These are phyloP conservation scores for Fusarium coffeatum DNA, from an alignment of 2,329 filamentous ascomycete species.

Conservation along the genomic window DNA sequence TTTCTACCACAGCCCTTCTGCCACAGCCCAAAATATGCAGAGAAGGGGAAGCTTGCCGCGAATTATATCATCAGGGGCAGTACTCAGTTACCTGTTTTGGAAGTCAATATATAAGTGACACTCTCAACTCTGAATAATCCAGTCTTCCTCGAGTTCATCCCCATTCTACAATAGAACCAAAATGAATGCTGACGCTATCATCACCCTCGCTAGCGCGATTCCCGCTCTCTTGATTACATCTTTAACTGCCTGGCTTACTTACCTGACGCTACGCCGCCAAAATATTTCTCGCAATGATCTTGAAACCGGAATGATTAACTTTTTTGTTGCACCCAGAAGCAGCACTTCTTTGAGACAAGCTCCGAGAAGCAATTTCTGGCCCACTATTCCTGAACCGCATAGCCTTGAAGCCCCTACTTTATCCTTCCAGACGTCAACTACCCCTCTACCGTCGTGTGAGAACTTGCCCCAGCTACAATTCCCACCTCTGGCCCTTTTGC, in stretches of 20 bases:
- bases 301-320: not conserved
- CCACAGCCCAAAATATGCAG: too few relatives aligned
- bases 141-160: not conserved
- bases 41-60: too few relatives aligned
- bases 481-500: not conserved
- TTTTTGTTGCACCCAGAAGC: too few relatives aligned
- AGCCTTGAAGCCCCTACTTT: too few relatives aligned
- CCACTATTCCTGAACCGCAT: fast-evolving
- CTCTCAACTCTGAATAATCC: not conserved
- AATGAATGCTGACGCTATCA: not conserved
- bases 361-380: too few relatives aligned
- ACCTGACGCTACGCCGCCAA: not conserved
- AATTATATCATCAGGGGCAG: too few relatives aligned
- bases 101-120: too few relatives aligned
- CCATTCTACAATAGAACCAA: not conserved
- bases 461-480: not conserved
- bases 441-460: fast-evolving
- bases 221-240: not conserved
- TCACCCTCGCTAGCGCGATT: not conserved
- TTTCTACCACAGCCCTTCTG: too few relatives aligned
- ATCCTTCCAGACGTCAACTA: not conserved
- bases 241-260: conserved; percentile 1
- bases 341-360: too few relatives aligned
- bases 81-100: too few relatives aligned
- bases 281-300: not conserved